Evolutionary conservation across 257 asterid genomes (phyloP).

Genomic region (Solanum tacnaense): DNA sequence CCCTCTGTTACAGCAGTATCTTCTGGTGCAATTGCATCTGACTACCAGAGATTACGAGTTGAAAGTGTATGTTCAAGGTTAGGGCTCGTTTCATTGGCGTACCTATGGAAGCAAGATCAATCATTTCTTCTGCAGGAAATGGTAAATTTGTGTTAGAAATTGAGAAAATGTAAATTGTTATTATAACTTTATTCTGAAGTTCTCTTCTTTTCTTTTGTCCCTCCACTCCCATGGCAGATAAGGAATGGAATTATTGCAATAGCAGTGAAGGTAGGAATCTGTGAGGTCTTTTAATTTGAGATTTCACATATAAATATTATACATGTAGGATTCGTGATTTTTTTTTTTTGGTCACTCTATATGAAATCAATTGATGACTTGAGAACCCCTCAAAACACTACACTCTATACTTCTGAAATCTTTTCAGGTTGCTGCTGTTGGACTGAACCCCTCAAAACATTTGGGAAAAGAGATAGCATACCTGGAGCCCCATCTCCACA

Average conservation of each 20-base stretch:
- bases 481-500: slow-evolving; percentile 71
- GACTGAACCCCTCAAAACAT: slow-evolving; percentile 81
- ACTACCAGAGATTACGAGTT: slow-evolving; percentile 88
- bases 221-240: slow-evolving; percentile 35
- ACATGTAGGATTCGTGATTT: background rate
- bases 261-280: slow-evolving; percentile 58
- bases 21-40: slow-evolving; percentile 97
- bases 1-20: slow-evolving; percentile 81
- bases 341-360: background rate
- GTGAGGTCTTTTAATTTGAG: background rate
- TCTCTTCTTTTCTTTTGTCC: slow-evolving; percentile 1
- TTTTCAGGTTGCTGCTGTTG: slow-evolving; percentile 84
- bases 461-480: slow-evolving; percentile 71
- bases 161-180: background rate
- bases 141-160: slow-evolving; percentile 34
- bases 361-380: background rate
- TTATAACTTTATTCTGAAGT: background rate
- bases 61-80: slow-evolving; percentile 89
- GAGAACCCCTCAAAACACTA: no score
- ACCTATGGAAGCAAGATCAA: slow-evolving; percentile 95
- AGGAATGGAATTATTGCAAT: slow-evolving; percentile 66
- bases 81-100: slow-evolving; percentile 85
- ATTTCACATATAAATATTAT: background rate
- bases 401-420: background rate
- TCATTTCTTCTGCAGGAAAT: slow-evolving; percentile 68